Percentiles rank a stretch among this genome's conserved stretches.
phyloP scores from a whole-genome alignment of 306 rosid genomes.

The Coriaria nepalensis region DNA sequence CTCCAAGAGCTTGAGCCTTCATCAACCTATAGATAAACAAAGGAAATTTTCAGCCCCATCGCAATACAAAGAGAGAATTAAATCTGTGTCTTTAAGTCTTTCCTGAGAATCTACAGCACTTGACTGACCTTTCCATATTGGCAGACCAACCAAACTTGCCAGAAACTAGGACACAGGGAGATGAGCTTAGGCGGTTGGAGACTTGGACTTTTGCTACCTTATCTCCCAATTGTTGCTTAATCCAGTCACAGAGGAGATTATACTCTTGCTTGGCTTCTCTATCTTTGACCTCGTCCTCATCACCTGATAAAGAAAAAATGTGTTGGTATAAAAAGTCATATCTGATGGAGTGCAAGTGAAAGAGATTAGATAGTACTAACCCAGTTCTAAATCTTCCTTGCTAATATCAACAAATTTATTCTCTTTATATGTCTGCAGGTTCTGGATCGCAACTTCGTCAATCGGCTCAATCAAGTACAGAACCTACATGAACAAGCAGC shows the following conservation, averaged over 20 bases:
- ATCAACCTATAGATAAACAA: conserved; percentile 50
- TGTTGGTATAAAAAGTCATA: conserved; percentile 7
- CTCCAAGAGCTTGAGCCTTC: conserved; percentile 99
- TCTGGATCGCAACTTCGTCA: conserved; percentile 97
- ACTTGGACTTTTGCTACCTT: conserved; percentile 90
- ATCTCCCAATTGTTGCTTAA: conserved; percentile 95
- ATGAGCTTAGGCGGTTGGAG: conserved; percentile 92
- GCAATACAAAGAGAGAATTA: no score
- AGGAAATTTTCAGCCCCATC: neutral
- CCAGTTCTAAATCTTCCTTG: conserved; percentile 95
- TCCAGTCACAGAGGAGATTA: conserved; percentile 91
- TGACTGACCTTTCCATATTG: conserved; percentile 84
- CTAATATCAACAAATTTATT: conserved; percentile 96
- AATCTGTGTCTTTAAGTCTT: no score
- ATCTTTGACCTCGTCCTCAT: conserved; percentile 82
- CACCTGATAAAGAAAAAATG: conserved; percentile 41
- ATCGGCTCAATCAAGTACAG: conserved; percentile 87
- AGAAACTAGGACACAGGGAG: conserved; percentile 99
- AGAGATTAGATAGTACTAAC: conserved; percentile 24
- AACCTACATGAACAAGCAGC: conserved; percentile 35
- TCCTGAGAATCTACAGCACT: neutral
- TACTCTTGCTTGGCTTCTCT: conserved; percentile 74
- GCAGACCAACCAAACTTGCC: conserved; percentile 99
- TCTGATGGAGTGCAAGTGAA: neutral
- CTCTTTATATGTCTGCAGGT: conserved; percentile 88